Evolutionary conservation across 2,329 filamentous ascomycete genomes (phyloP).

Genomic region (Verticillium isaacii): DNA sequence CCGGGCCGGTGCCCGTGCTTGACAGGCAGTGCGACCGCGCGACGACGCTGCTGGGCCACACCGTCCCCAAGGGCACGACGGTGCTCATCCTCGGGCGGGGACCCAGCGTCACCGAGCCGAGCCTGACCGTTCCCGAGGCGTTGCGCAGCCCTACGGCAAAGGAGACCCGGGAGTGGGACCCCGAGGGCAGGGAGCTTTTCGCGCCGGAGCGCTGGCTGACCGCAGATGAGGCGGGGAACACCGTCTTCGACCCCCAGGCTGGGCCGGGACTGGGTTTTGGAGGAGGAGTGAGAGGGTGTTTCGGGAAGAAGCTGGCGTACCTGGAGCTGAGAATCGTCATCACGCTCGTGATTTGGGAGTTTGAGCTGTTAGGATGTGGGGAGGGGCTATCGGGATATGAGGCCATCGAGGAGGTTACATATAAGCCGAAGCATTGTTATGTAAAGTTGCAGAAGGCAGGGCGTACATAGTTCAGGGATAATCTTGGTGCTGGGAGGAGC

Average conservation of each 20-base stretch:
- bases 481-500: too few relatives aligned
- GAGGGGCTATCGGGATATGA: conserved; percentile 11
- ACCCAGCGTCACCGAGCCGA: conserved; percentile 21
- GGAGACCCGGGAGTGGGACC: conserved; percentile 21
- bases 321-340: conserved; percentile 28
- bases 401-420: conserved; percentile 9
- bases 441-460: conserved; percentile 5
- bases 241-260: conserved; percentile 23
- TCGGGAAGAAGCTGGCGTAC: conserved; percentile 30
- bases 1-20: conserved; percentile 21
- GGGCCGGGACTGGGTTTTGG: conserved; percentile 31
- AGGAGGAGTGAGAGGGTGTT: conserved; percentile 30
- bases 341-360: conserved; percentile 32
- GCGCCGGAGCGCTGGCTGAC: conserved; percentile 32
- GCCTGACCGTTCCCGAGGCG: conserved; percentile 20
- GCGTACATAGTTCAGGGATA: background rate
- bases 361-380: conserved; percentile 25
- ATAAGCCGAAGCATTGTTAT: conserved; percentile 11
- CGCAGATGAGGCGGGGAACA: conserved; percentile 3
- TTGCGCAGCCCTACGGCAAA: conserved; percentile 18
- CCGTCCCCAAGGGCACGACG: conserved; percentile 27
- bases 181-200: conserved; percentile 23
- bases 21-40: conserved; percentile 23
- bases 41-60: conserved; percentile 25
- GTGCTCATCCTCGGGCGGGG: conserved; percentile 21